These are phyloP conservation scores for Entophlyctis luteolus DNA, from an alignment of 192 early-diverging fungal species.

Conservation along the genomic window DNA sequence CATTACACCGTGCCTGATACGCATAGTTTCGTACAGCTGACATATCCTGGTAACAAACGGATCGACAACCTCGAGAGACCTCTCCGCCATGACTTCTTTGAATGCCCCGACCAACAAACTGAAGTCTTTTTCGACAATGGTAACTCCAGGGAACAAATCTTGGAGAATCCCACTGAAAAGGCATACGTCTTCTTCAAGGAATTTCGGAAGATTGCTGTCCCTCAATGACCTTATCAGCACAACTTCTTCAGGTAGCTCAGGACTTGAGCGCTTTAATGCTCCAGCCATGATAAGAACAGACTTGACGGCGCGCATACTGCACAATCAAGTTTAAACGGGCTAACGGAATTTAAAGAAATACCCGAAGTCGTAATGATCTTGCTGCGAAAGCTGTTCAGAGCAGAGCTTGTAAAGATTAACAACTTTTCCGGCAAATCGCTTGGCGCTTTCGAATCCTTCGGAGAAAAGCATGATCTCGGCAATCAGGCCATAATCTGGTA, in stretches of 20 bases:
- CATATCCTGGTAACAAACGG: slow-evolving; percentile 51
- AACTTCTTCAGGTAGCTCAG: slow-evolving; percentile 51
- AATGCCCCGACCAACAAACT: slow-evolving; percentile 44
- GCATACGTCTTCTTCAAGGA: slow-evolving; percentile 56
- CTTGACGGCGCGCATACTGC: slow-evolving; percentile 65
- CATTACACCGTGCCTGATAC: slow-evolving; percentile 61
- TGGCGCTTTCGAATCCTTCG: slow-evolving; percentile 62
- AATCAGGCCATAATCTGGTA: slow-evolving; percentile 64
- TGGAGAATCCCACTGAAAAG: slow-evolving; percentile 54
- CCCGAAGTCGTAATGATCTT: slow-evolving; percentile 64
- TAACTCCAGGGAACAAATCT: slow-evolving; percentile 55
- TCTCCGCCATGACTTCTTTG: slow-evolving; percentile 46
- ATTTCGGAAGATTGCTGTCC: slow-evolving; percentile 61
- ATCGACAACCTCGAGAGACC: slow-evolving; percentile 45
- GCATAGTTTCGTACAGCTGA: slow-evolving; percentile 57
- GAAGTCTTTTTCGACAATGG: slow-evolving; percentile 50
- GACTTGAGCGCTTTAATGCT: slow-evolving; percentile 50
- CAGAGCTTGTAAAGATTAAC: slow-evolving; percentile 63
- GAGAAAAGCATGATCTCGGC: slow-evolving; percentile 64
- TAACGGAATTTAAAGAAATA: no score
- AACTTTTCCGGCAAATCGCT: slow-evolving; percentile 54
- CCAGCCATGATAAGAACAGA: slow-evolving; percentile 65
- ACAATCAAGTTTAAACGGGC: no score
- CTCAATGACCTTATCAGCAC: slow-evolving; percentile 56
- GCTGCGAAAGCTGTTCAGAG: slow-evolving; percentile 61